A percentile compares a stretch with the other conserved stretches of the same genome.
phyloP scores from a whole-genome alignment of 495 filamentous ascomycete species.

The Pseudevernia furfuracea region DNA sequence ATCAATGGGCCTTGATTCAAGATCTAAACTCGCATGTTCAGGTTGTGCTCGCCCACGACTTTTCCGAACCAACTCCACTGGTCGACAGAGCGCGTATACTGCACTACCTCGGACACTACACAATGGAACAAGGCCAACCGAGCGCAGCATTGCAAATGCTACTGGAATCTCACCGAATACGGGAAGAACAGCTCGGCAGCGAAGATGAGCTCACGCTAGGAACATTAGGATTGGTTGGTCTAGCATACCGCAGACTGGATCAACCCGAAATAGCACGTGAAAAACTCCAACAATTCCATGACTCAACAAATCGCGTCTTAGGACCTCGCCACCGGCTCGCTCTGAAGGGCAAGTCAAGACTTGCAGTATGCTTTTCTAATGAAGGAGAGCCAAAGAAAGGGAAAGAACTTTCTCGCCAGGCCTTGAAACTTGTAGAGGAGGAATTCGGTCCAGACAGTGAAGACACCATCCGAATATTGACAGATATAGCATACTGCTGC shows the following conservation, averaged over 20 bases:
- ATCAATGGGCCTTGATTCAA: constrained; percentile 15
- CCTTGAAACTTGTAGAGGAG: constrained; percentile 15
- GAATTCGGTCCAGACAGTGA: constrained; percentile 14
- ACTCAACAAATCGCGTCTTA: constrained; percentile 12
- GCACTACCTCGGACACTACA: constrained; percentile 17
- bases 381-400: constrained; percentile 10
- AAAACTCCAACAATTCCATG: constrained; percentile 8
- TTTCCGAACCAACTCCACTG: background rate
- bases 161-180: constrained; percentile 15
- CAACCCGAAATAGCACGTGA: constrained; percentile 9
- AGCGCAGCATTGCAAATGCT: constrained; percentile 6
- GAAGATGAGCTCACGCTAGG: constrained; percentile 20
- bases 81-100: constrained; percentile 18
- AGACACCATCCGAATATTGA: constrained; percentile 17
- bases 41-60: constrained; percentile 16
- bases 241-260: constrained; percentile 12
- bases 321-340: constrained; percentile 16
- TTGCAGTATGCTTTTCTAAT: constrained; percentile 14
- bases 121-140: constrained; percentile 20
- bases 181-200: constrained; percentile 13
- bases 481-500: constrained; percentile 9
- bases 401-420: constrained; percentile 10
- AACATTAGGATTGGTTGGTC: constrained; percentile 14
- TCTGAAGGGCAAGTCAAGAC: constrained; percentile 17
- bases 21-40: constrained; percentile 17